Evolutionary conservation across 176 grass and related monocot genomes (phyloP).

Genomic region (Cymbopogon citratus): DNA sequence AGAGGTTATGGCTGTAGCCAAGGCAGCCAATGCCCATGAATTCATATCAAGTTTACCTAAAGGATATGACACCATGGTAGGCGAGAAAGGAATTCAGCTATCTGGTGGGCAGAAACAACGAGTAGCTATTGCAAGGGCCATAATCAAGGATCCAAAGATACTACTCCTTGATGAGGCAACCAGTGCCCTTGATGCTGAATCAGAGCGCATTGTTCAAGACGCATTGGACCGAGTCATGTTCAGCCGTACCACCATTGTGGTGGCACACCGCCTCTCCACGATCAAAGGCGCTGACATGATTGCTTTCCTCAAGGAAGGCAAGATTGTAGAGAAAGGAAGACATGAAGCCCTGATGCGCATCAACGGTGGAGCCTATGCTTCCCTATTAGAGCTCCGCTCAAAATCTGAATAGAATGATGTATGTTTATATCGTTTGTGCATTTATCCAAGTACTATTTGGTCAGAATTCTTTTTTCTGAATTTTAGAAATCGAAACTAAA

Average conservation of each 20-base stretch:
- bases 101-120: conserved; percentile 66
- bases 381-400: conserved; percentile 35
- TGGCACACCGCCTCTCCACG: conserved; percentile 57
- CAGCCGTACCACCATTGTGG: conserved; percentile 46
- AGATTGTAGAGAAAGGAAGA: conserved; percentile 46
- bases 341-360: conserved; percentile 49
- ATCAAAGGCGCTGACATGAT: conserved; percentile 63
- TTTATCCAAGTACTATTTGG: background rate
- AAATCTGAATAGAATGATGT: conserved; percentile 20
- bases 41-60: conserved; percentile 53
- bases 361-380: conserved; percentile 47
- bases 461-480: background rate
- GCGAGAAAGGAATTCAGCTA: conserved; percentile 52
- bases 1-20: conserved; percentile 41
- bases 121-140: conserved; percentile 53
- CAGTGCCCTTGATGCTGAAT: conserved; percentile 53
- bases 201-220: conserved; percentile 49
- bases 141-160: conserved; percentile 59
- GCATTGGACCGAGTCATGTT: conserved; percentile 49
- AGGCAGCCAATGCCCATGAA: conserved; percentile 52
- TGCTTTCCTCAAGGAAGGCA: conserved; percentile 52
- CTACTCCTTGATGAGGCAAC: conserved; percentile 63
- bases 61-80: conserved; percentile 49
- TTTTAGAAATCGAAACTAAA: background rate
- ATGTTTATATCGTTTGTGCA: background rate